Evolutionary conservation across 805 yeast species (phyloP), one percentile per base, ranked within the genome.

Genomic region (Saturnispora dispora): DNA sequence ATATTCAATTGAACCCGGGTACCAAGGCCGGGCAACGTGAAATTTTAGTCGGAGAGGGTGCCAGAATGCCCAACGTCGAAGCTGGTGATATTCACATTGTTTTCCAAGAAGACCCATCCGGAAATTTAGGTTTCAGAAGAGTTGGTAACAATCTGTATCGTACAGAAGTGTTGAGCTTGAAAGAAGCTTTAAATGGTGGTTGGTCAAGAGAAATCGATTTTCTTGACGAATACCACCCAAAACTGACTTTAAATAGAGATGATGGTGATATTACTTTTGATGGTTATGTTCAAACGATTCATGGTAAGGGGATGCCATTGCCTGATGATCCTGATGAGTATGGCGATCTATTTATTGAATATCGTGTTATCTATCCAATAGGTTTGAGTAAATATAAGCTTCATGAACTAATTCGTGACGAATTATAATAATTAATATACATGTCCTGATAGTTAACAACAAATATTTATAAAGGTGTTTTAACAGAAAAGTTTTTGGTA

Each of bases 291-390:
- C 96, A 93, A 64, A 66, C 74, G 3, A 57, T 91, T 33, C 69
- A 73, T 55, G 89, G 86, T 6, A 82, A 77, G 59, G 99, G 99
- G 23, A 88, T 93, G 97, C 98, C 98, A 2, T 55, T 72, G 5
- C 57, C 60, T 23, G 73, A 73, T 37, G 70, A 70, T 22, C 80
- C 75, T 46, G 76, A 70, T 69, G 75, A 78, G 63, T 72, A 67
- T 63, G 81, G 86, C 57, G 79, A 79, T 58, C 63, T 78, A 55
- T 72, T 65, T 58, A 67, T 79, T 17, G 77, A 78, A 35, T 79
- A 77, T 57, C 64, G 63, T 17, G 72, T 79, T 8, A 58, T 79
- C 5, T 66, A 63, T 48, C 82, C 83, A 1, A 65, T 62, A 35
- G 75, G 72, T 2, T 15, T 44, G 39, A 13, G 36, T 13, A 28